A percentile compares a stretch with the other conserved stretches of the same genome.
Evolutionary conservation across 805 yeast species (phyloP).

Genomic region (Candida succiphila): DNA sequence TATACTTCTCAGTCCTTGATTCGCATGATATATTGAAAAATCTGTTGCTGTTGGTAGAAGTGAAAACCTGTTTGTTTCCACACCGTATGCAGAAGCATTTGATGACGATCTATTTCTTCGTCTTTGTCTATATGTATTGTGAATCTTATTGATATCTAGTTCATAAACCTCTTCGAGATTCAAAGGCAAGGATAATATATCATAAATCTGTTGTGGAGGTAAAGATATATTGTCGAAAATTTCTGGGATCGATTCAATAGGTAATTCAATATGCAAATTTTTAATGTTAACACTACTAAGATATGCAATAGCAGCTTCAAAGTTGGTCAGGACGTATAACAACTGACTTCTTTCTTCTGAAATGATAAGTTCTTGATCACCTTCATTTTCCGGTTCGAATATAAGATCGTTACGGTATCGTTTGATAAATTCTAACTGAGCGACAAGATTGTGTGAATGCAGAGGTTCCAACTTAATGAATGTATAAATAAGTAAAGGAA

Average conservation of each 20-base stretch:
- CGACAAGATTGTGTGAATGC: slow-evolving; percentile 17
- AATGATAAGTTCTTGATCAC: slow-evolving; percentile 12
- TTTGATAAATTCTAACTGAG: slow-evolving; percentile 23
- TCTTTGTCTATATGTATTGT: background rate
- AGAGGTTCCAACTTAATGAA: slow-evolving; percentile 20
- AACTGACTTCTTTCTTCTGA: slow-evolving; percentile 23
- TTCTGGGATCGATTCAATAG: slow-evolving; percentile 4
- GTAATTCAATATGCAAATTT: slow-evolving; percentile 17
- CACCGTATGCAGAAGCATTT: background rate
- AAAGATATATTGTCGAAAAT: slow-evolving; percentile 2
- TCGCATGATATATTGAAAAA: slow-evolving; percentile 22
- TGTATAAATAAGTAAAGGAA: slow-evolving; percentile 24
- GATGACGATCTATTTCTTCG: background rate
- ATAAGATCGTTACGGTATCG: slow-evolving; percentile 21
- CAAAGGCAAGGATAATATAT: slow-evolving; percentile 12
- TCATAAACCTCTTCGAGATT: slow-evolving; percentile 18
- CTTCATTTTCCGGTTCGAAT: slow-evolving; percentile 8
- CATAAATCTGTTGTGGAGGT: slow-evolving; percentile 1
- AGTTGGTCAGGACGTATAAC: slow-evolving; percentile 24
- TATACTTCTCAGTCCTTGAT: slow-evolving; percentile 24
- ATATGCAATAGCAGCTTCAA: slow-evolving; percentile 26
- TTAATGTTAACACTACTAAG: slow-evolving; percentile 21
- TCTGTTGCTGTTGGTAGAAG: slow-evolving; percentile 4
- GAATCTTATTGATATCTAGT: background rate
- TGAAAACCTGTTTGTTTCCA: background rate